These are phyloP conservation scores for Pythium volutum DNA, from an alignment of 352 stramenopile genomes.

Conservation along the genomic window DNA sequence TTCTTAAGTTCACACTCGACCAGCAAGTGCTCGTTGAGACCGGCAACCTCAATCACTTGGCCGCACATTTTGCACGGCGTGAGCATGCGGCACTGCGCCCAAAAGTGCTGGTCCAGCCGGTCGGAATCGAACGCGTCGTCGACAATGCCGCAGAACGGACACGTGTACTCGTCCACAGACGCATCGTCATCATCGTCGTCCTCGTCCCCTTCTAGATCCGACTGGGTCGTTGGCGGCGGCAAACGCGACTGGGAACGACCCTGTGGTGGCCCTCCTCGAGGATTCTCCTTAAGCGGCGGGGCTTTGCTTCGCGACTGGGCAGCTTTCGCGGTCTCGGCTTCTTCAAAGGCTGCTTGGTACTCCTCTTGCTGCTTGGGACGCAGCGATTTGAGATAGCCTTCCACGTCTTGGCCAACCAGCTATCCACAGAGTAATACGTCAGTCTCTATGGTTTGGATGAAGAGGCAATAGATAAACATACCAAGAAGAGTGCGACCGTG, in stretches of 20 bases:
- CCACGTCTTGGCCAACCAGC: conserved; percentile 58
- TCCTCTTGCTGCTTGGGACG: conserved; percentile 91
- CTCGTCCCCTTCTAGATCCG: conserved; percentile 25
- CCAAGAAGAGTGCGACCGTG: conserved; percentile 67
- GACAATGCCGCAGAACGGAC: conserved; percentile 88
- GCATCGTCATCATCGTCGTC: conserved; percentile 65
- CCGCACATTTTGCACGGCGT: conserved; percentile 91
- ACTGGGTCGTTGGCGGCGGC: conserved; percentile 1
- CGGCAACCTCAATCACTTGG: conserved; percentile 91
- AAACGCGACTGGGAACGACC: conserved; percentile 10
- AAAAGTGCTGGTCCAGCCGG: conserved; percentile 91
- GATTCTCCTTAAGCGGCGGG: conserved; percentile 3
- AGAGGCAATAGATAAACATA: conserved; percentile 15
- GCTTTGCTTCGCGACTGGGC: conserved; percentile 21
- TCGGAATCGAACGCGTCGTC: conserved; percentile 89
- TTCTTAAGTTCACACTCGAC: conserved; percentile 84
- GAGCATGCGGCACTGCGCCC: conserved; percentile 89
- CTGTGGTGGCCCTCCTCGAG: background rate
- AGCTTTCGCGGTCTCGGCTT: conserved; percentile 43
- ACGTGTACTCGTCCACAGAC: conserved; percentile 85
- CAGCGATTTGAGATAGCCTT: conserved; percentile 76
- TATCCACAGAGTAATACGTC: background rate
- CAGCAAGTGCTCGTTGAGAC: conserved; percentile 89
- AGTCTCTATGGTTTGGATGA: background rate
- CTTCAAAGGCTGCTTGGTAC: conserved; percentile 87